Conservation (phyloP, 208 protist genomes). For the Crithidia sp. region DNA sequence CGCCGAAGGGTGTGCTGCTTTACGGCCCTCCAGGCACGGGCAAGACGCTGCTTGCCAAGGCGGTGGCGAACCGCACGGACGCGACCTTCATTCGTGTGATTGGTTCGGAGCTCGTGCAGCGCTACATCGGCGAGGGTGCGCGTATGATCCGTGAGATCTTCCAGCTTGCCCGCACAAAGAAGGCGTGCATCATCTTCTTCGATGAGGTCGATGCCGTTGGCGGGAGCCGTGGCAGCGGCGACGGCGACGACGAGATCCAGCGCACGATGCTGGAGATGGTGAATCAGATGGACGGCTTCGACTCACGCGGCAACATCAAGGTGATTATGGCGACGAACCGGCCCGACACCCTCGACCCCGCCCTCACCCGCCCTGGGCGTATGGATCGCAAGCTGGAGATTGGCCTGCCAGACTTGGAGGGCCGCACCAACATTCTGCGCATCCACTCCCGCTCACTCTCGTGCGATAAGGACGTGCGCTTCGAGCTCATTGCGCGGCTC, state of each 20-base stretch:
- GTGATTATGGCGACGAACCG: conserved; percentile 99
- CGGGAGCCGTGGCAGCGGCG: conserved; percentile 85
- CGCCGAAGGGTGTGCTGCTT: conserved; percentile 99
- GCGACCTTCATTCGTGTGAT: conserved; percentile 99
- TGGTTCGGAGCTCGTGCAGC: conserved; percentile 99
- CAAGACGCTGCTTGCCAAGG: conserved; percentile 99
- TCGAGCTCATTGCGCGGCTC: conserved; percentile 98
- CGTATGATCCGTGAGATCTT: conserved; percentile 99
- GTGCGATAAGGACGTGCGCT: conserved; percentile 98
- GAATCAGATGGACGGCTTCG: conserved; percentile 99
- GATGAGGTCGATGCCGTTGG: conserved; percentile 99
- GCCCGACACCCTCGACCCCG: conserved; percentile 99
- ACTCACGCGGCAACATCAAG: conserved; percentile 99
- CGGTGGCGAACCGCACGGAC: conserved; percentile 99
- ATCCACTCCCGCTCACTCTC: conserved; percentile 99
- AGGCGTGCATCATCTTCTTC: conserved; percentile 99
- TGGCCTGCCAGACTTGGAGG: conserved; percentile 98
- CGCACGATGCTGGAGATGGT: conserved; percentile 99
- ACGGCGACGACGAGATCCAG: conserved; percentile 99
- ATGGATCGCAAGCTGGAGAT: conserved; percentile 99
- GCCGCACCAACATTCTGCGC: conserved; percentile 97
- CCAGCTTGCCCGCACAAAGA: conserved; percentile 99
- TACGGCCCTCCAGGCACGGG: conserved; percentile 99
- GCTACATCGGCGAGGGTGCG: conserved; percentile 99
- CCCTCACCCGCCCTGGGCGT: conserved; percentile 98